phyloP scores from a whole-genome alignment of 768 basidiomycete genomes.

The Leccinum longicurvipes region DNA sequence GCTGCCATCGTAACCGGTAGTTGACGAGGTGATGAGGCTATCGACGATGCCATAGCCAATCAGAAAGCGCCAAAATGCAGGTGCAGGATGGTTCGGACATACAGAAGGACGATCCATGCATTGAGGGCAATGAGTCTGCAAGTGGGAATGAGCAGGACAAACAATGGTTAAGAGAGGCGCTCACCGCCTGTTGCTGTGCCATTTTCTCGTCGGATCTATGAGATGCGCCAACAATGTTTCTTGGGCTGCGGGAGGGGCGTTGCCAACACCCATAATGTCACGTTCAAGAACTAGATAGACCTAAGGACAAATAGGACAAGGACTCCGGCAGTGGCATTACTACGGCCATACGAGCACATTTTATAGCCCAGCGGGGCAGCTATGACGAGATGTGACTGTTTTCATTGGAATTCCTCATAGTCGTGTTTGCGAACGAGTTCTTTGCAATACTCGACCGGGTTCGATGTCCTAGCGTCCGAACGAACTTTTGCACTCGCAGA shows the following conservation, averaged over 20 bases:
- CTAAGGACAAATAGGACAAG: no score
- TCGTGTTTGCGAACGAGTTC: slow-evolving; percentile 74
- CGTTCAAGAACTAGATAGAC: background rate
- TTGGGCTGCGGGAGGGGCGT: background rate
- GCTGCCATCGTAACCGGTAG: background rate
- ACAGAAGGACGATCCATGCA: background rate
- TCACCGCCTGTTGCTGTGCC: background rate
- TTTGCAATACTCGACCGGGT: slow-evolving; percentile 64
- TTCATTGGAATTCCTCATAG: slow-evolving; percentile 77
- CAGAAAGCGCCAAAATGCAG: background rate
- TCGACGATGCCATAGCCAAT: background rate
- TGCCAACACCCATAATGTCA: background rate
- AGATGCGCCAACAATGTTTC: background rate
- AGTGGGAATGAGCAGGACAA: background rate
- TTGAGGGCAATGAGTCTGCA: background rate
- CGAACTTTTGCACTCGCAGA: slow-evolving; percentile 6
- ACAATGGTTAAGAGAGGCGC: background rate
- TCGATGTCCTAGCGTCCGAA: slow-evolving; percentile 21
- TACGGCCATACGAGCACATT: no score
- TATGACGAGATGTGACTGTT: no score
- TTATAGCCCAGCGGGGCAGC: no score
- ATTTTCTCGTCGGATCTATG: background rate
- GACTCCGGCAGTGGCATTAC: no score
- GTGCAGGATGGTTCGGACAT: background rate
- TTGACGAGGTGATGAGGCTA: background rate